These are phyloP conservation scores for Naganishia antarctica DNA, from an alignment of 768 basidiomycete species.

Conservation along the genomic window DNA sequence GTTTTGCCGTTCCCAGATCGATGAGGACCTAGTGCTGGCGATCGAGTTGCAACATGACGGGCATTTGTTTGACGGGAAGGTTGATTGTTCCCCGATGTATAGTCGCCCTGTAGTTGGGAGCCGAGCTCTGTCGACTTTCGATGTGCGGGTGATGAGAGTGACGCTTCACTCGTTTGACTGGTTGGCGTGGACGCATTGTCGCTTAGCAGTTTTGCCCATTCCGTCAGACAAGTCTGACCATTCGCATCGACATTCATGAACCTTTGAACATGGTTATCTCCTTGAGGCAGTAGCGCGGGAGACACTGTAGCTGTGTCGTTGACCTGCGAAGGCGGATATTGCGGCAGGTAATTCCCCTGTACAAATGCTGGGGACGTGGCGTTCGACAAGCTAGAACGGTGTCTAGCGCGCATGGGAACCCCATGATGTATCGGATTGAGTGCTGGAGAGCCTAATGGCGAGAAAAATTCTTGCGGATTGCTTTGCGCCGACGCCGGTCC, in stretches of 20 bases:
- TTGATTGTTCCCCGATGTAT: slow-evolving; percentile 23
- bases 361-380: slow-evolving; percentile 14
- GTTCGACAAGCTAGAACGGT: slow-evolving; percentile 9
- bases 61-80: slow-evolving; percentile 7
- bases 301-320: slow-evolving; percentile 41
- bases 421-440: slow-evolving; percentile 47
- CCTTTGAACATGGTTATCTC: slow-evolving; percentile 12
- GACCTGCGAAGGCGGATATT: slow-evolving; percentile 25
- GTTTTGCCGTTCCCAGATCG: slow-evolving; percentile 34
- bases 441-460: slow-evolving; percentile 51
- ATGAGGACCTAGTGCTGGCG: slow-evolving; percentile 29
- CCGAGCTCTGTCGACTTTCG: slow-evolving; percentile 15
- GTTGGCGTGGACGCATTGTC: slow-evolving; percentile 14
- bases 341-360: background rate
- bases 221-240: slow-evolving; percentile 18
- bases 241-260: slow-evolving; percentile 13
- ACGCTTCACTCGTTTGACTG: slow-evolving; percentile 25
- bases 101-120: slow-evolving; percentile 21
- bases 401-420: background rate
- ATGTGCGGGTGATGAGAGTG: slow-evolving; percentile 21
- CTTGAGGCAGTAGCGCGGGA: slow-evolving; percentile 42
- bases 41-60: background rate
- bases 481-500: slow-evolving; percentile 27
- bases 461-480: slow-evolving; percentile 47
- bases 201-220: slow-evolving; percentile 24